Evolutionary conservation across 352 stramenopile species (phyloP).

Genomic region (Phytophthora colocasiae): DNA sequence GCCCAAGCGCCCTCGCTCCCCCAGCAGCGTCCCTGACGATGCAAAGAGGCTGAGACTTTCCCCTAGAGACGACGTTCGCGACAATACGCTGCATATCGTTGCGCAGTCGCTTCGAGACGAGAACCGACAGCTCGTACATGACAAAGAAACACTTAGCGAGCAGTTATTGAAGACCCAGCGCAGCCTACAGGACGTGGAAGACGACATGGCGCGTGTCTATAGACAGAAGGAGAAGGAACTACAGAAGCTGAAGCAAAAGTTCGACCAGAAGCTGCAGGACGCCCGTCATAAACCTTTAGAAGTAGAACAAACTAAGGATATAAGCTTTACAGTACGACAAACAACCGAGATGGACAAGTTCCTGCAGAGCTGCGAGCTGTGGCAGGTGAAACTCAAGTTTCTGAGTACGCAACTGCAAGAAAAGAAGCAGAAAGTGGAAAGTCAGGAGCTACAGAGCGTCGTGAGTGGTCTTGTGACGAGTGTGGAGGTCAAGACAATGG

Average conservation of each 20-base stretch:
- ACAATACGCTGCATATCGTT: constrained; percentile 45
- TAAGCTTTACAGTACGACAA: constrained; percentile 7
- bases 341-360: constrained; percentile 48
- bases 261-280: constrained; percentile 32
- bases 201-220: constrained; percentile 52
- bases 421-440: constrained; percentile 29
- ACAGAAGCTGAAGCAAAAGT: constrained; percentile 23
- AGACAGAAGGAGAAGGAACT: constrained; percentile 42
- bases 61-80: constrained; percentile 20
- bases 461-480: constrained; percentile 42
- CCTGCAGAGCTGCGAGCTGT: constrained; percentile 38
- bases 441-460: constrained; percentile 41
- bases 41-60: constrained; percentile 14
- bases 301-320: constrained; percentile 7
- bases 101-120: constrained; percentile 47
- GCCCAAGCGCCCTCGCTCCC: constrained; percentile 10
- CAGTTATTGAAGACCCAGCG: constrained; percentile 30
- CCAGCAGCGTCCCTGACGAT: neutral
- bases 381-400: constrained; percentile 32
- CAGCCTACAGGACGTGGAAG: constrained; percentile 41
- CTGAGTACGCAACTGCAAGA: constrained; percentile 28
- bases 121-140: constrained; percentile 44
- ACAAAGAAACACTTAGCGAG: constrained; percentile 20
- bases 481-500: constrained; percentile 37
- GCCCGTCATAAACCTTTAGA: constrained; percentile 23